Evolutionary conservation across 805 yeast genomes (phyloP).

Genomic region (Naumovozyma baii): DNA sequence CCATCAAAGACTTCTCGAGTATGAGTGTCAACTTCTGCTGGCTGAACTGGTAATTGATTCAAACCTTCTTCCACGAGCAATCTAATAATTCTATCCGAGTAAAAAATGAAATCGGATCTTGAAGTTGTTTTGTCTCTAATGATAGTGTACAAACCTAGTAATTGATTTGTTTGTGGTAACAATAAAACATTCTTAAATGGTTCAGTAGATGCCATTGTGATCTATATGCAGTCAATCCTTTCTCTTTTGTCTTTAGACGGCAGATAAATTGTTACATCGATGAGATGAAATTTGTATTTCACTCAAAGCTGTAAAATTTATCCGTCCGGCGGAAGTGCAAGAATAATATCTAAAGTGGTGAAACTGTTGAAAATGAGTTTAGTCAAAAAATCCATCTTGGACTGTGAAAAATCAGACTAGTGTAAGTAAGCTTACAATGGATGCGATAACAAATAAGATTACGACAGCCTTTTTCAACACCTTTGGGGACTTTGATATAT

Average conservation of each 20-base stretch:
- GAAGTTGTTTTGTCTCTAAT: constrained; percentile 71
- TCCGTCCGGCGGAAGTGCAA: too few relatives aligned
- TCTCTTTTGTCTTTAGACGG: too few relatives aligned
- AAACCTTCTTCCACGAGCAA: constrained; percentile 88
- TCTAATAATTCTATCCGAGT: constrained; percentile 87
- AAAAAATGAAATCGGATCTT: constrained; percentile 87
- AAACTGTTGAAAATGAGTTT: too few relatives aligned
- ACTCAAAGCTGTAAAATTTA: too few relatives aligned
- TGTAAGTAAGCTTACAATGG: too few relatives aligned
- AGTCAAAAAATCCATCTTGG: too few relatives aligned
- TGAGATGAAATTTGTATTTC: too few relatives aligned
- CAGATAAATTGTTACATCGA: too few relatives aligned
- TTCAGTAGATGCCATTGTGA: constrained; percentile 12
- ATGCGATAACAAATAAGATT: not conserved
- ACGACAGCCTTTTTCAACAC: constrained; percentile 1
- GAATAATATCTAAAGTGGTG: too few relatives aligned
- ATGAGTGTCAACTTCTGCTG: constrained; percentile 59
- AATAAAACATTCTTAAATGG: constrained; percentile 43
- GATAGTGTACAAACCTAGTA: constrained; percentile 78
- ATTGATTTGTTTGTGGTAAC: constrained; percentile 80
- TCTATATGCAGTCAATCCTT: too few relatives aligned
- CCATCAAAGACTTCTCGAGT: constrained; percentile 66
- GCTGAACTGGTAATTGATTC: constrained; percentile 82
- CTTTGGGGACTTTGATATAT: constrained; percentile 5
- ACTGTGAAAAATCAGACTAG: too few relatives aligned